These are phyloP conservation scores for Didymella arachidicola DNA, from an alignment of 2,329 filamentous ascomycete species.

Conservation along the genomic window DNA sequence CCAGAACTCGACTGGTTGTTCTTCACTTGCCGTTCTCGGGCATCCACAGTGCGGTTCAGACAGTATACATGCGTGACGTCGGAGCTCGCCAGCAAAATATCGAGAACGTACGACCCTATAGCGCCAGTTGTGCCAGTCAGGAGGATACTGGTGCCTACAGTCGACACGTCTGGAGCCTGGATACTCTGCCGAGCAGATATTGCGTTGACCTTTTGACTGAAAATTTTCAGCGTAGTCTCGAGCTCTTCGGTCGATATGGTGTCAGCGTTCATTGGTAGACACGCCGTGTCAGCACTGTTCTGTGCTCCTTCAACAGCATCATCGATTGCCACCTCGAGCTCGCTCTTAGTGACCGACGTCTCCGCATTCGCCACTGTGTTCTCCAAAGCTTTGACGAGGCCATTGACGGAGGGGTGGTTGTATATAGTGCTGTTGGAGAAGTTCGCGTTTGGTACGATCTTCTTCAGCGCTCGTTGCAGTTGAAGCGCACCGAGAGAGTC, in stretches of 20 bases:
- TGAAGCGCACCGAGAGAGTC: conserved; percentile 12
- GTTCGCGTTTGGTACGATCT: conserved; percentile 2
- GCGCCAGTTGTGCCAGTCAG: background rate
- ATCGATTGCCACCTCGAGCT: background rate
- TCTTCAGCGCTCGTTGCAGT: conserved; percentile 8
- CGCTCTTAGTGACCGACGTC: background rate
- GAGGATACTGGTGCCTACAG: background rate
- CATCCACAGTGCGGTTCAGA: background rate
- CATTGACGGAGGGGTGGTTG: background rate
- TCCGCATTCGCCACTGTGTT: background rate
- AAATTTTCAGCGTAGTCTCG: background rate
- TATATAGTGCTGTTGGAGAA: conserved; percentile 2
- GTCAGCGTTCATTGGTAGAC: background rate
- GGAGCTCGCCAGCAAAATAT: background rate
- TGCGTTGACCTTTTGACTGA: background rate
- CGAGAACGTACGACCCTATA: background rate
- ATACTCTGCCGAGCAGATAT: background rate
- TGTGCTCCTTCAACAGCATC: background rate
- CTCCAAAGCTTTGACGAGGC: background rate
- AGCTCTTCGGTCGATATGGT: background rate
- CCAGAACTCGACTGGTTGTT: background rate
- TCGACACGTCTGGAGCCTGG: background rate
- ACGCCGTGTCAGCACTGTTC: background rate
- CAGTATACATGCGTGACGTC: background rate
- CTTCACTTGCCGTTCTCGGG: background rate